phyloP scores from a whole-genome alignment of 768 basidiomycete species.

The Kwoniella dejecticola region DNA sequence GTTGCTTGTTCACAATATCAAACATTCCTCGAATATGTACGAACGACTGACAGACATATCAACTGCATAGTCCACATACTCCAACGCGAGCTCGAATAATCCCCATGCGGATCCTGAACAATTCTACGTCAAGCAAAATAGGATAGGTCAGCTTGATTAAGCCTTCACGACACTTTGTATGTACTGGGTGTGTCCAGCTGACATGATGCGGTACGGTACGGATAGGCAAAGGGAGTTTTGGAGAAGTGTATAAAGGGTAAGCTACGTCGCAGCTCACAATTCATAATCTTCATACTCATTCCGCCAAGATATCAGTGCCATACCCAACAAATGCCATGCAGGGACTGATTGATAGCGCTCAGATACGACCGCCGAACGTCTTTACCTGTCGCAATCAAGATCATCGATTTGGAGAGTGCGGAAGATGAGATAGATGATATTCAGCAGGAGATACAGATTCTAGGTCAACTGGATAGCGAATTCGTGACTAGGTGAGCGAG shows the following conservation, averaged over 20 bases:
- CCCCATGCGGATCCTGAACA: conserved; percentile 78
- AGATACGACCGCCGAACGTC: conserved; percentile 95
- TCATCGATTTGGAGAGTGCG: conserved; percentile 97
- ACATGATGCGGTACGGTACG: neutral
- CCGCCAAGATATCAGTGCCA: too few relatives aligned
- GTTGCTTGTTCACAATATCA: too few relatives aligned
- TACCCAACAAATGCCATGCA: too few relatives aligned
- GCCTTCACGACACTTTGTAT: too few relatives aligned
- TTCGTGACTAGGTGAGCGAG: conserved; percentile 85
- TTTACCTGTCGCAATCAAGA: conserved; percentile 98
- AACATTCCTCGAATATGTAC: too few relatives aligned
- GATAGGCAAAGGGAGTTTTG: conserved; percentile 95
- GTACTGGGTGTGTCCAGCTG: too few relatives aligned
- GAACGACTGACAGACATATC: too few relatives aligned
- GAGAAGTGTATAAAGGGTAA: conserved; percentile 98
- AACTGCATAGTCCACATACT: conserved; percentile 43
- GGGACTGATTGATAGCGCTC: too few relatives aligned
- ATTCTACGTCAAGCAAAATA: conserved; percentile 93
- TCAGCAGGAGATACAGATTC: conserved; percentile 94
- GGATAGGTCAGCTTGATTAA: conserved; percentile 76
- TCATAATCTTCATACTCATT: too few relatives aligned
- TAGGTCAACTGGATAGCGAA: conserved; percentile 92
- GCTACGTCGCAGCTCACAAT: too few relatives aligned
- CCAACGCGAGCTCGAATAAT: conserved; percentile 9
- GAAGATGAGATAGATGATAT: conserved; percentile 99